These are phyloP conservation scores for Cyberlindnera japonica DNA, from an alignment of 805 yeast genomes.

Conservation along the genomic window DNA sequence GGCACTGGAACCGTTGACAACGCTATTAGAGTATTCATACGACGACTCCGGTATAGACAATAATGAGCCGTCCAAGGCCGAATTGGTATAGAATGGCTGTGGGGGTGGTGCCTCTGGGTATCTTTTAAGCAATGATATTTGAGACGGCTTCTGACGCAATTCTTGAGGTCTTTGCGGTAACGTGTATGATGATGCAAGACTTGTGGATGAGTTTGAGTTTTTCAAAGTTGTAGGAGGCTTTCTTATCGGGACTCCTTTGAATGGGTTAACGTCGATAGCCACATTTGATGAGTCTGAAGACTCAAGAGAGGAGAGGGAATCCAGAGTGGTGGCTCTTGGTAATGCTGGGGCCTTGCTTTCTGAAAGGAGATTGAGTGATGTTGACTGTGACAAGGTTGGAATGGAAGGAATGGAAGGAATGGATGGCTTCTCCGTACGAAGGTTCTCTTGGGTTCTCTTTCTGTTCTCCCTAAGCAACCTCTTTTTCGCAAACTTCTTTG, in stretches of 20 bases:
- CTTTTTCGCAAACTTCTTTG: slow-evolving; percentile 28
- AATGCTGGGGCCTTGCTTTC: neutral
- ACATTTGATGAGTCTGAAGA: slow-evolving; percentile 5
- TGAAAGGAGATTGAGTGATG: neutral
- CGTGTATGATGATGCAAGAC: neutral
- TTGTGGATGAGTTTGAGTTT: neutral
- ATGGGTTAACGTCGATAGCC: slow-evolving; percentile 2
- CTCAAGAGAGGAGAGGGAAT: slow-evolving; percentile 7
- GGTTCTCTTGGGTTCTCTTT: slow-evolving; percentile 5
- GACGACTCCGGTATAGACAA: neutral
- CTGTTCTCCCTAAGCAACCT: slow-evolving; percentile 9
- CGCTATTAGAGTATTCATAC: too few relatives aligned
- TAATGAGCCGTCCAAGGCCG: neutral
- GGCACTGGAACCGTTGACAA: too few relatives aligned
- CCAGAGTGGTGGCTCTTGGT: slow-evolving; percentile 9
- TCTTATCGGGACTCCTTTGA: slow-evolving; percentile 3
- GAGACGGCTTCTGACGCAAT: slow-evolving; percentile 6
- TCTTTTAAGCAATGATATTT: slow-evolving; percentile 6
- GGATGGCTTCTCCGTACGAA: slow-evolving; percentile 7
- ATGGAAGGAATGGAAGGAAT: slow-evolving; percentile 5
- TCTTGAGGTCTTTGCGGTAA: slow-evolving; percentile 3
- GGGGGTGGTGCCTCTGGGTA: slow-evolving; percentile 2
- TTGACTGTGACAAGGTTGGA: too few relatives aligned
- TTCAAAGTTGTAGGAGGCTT: slow-evolving; percentile 1
- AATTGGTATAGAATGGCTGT: neutral